Evolutionary conservation across 257 asterid genomes (phyloP), one percentile per base, ranked within the genome.

Genomic region (Solanum clarkiae): DNA sequence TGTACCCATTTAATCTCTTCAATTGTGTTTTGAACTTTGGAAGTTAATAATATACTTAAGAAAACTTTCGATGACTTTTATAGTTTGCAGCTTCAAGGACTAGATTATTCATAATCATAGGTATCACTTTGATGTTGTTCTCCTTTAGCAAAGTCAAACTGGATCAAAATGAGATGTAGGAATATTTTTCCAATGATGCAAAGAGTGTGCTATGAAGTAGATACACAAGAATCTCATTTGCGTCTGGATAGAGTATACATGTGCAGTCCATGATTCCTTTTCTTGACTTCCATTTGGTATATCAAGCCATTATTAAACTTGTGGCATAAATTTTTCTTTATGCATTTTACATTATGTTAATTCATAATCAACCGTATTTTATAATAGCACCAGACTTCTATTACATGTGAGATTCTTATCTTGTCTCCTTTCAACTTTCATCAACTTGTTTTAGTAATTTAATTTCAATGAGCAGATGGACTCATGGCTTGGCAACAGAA

Each of bases 401-500:
- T 53, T 53, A 65, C 65, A 79, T 53, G 47, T 79, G 82, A 7
- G 16, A 26, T 79, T 79, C 17, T 53, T 24, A 10, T 75, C 17
- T 51, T 10, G 26, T 15, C 65, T 79, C 82, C 65, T 79, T 79
- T 77, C 59, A 63, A 80, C 80, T 82, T 57, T 40, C 69, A 60
- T 72, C 74, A 47, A 26, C 53, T 68, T 85, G 85, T 56, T 83
- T 80, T 85, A 80, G 79, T 90, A 60, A 81, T 84, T 83, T 24
- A 2, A 75, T 86, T 86, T 88, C 42, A 84, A 49, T 88, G 87
- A 36, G 66, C 91, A 96, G 97, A 96, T 96, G 99, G 98, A 94
- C 89, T 85, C 88, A 45, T 97, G 99, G 99, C 87, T 95, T 90
- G 98, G 97, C 59, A 97, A 92, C 88, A 92, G 97, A 89, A 97